Evolutionary conservation across 2,329 filamentous ascomycete genomes (phyloP).

Genomic region (Beauveria sp.): DNA sequence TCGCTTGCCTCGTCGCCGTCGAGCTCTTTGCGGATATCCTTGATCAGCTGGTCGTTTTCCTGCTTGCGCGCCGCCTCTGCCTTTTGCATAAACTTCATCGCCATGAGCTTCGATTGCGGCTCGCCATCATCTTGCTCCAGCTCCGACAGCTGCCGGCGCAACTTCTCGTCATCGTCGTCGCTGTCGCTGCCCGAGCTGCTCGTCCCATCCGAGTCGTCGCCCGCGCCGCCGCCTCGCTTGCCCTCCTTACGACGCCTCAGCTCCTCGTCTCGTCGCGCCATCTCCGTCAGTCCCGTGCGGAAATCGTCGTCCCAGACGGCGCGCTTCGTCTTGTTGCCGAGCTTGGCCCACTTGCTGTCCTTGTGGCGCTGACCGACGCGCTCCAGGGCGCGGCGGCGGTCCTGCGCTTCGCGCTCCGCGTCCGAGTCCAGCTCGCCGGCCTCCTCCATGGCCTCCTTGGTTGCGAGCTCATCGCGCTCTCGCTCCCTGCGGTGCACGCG

Average conservation of each 20-base stretch:
- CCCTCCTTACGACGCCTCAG: slow-evolving; percentile 73
- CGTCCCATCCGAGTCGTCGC: slow-evolving; percentile 46
- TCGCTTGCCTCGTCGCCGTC: slow-evolving; percentile 50
- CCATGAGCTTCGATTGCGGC: slow-evolving; percentile 61
- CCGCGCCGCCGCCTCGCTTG: slow-evolving; percentile 39
- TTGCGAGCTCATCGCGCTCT: slow-evolving; percentile 45
- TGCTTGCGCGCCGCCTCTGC: slow-evolving; percentile 72
- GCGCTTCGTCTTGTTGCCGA: slow-evolving; percentile 68
- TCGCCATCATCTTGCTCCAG: slow-evolving; percentile 40
- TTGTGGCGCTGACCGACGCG: slow-evolving; percentile 78
- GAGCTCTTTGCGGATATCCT: slow-evolving; percentile 63
- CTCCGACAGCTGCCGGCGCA: slow-evolving; percentile 39
- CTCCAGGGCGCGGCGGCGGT: slow-evolving; percentile 73
- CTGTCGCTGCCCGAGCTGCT: slow-evolving; percentile 23
- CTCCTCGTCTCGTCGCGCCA: slow-evolving; percentile 77
- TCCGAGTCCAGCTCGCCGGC: slow-evolving; percentile 57
- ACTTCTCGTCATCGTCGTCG: slow-evolving; percentile 51
- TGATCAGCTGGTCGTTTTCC: slow-evolving; percentile 70
- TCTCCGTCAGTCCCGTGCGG: slow-evolving; percentile 67
- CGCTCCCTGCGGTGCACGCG: slow-evolving; percentile 78
- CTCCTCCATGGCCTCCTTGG: slow-evolving; percentile 44
- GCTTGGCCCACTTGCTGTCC: slow-evolving; percentile 90
- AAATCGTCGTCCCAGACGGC: slow-evolving; percentile 87
- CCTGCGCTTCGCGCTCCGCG: slow-evolving; percentile 55
- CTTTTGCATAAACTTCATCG: slow-evolving; percentile 91